A percentile compares a stretch with the other conserved stretches of the same genome.
Evolutionary conservation across 176 grass and related monocot genomes (phyloP).

Genomic region (Carex cristatella): DNA sequence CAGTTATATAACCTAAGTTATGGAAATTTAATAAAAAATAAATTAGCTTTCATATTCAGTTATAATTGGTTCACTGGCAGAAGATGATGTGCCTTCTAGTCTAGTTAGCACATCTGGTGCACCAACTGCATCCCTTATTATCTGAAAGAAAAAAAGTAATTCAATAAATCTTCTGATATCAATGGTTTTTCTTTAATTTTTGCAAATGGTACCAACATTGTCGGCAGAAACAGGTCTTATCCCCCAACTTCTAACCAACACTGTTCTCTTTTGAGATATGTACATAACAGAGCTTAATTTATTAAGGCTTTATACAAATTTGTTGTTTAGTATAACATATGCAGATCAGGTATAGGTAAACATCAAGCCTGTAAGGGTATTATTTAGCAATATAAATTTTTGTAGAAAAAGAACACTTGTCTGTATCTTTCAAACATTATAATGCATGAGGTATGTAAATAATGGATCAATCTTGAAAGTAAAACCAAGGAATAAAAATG

Average conservation of each 20-base stretch:
- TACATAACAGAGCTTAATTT: background rate
- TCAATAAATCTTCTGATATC: background rate
- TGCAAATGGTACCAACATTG: background rate
- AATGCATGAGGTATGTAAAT: background rate
- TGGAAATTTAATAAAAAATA: background rate
- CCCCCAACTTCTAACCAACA: background rate
- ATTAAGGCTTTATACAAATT: background rate
- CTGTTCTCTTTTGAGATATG: background rate
- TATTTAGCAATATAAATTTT: background rate
- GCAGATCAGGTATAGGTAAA: background rate
- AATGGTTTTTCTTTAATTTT: background rate
- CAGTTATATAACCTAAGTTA: background rate
- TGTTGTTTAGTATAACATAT: background rate
- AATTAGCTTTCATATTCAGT: constrained; percentile 81
- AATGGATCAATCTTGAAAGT: background rate
- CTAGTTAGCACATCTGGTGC: constrained; percentile 89
- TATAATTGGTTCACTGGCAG: constrained; percentile 39
- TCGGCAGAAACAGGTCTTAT: background rate
- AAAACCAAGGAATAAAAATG: constrained; percentile 9
- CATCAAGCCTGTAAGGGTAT: background rate
- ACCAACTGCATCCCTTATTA: constrained; percentile 80
- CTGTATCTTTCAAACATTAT: background rate
- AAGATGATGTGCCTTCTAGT: constrained; percentile 43
- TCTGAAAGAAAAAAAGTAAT: constrained; percentile 36
- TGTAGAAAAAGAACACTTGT: background rate